Evolutionary conservation across 805 yeast species (phyloP).

Genomic region (Torulaspora indica): DNA sequence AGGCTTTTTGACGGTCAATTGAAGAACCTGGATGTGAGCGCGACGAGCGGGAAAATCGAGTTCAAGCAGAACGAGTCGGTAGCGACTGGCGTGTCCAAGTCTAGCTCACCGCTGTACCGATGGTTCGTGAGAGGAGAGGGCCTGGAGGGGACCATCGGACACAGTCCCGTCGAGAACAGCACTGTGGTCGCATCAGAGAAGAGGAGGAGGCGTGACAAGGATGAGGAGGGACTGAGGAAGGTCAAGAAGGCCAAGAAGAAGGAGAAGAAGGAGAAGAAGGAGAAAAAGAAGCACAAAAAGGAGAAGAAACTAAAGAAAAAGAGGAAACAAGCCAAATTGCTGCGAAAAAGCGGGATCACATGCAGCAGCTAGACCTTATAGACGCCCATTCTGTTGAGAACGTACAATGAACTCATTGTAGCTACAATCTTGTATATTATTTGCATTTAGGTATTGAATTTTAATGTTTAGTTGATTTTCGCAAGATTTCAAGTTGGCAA

Average conservation of each 20-base stretch:
- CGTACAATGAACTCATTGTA: too few species aligned
- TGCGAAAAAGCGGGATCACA: background rate
- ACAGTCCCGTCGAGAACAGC: slow-evolving; percentile 11
- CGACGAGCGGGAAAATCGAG: slow-evolving; percentile 39
- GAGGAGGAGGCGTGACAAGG: slow-evolving; percentile 15
- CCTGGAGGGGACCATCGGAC: slow-evolving; percentile 66
- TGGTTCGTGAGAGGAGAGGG: slow-evolving; percentile 89
- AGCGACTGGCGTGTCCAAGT: slow-evolving; percentile 45
- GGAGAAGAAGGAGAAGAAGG: slow-evolving; percentile 22
- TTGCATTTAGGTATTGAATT: background rate
- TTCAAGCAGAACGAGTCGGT: slow-evolving; percentile 52
- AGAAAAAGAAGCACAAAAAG: slow-evolving; percentile 21
- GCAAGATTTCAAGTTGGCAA: background rate
- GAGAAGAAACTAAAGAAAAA: slow-evolving; percentile 21
- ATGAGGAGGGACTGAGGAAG: slow-evolving; percentile 19
- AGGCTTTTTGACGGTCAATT: slow-evolving; percentile 89
- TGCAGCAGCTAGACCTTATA: background rate
- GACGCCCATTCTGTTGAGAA: too few species aligned
- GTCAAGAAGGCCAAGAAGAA: slow-evolving; percentile 26
- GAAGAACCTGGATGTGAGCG: slow-evolving; percentile 60
- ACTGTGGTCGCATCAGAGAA: slow-evolving; percentile 11
- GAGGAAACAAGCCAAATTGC: slow-evolving; percentile 12
- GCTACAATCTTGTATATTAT: slow-evolving; percentile 4
- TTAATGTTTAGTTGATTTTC: background rate
- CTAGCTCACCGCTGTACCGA: slow-evolving; percentile 67